These are phyloP conservation scores for Saprolegnia parasitica DNA, from an alignment of 352 stramenopile genomes.

Conservation along the genomic window DNA sequence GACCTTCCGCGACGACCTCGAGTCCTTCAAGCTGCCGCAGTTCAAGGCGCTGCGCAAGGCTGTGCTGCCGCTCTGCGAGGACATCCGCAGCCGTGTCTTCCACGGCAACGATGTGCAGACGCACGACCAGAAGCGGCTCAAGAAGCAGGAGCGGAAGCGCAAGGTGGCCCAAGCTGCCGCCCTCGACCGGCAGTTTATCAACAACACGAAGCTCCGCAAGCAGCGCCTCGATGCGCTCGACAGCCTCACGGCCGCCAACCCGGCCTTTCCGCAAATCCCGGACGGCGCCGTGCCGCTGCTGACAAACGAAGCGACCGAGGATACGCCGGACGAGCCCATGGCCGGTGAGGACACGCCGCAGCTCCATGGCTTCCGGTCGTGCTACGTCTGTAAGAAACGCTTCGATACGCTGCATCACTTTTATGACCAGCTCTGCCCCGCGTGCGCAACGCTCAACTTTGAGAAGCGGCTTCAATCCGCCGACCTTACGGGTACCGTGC, in stretches of 20 bases:
- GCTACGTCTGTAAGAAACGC: slow-evolving; percentile 92
- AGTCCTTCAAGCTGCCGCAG: slow-evolving; percentile 44
- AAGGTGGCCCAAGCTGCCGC: slow-evolving; percentile 58
- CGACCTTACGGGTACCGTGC: slow-evolving; percentile 40
- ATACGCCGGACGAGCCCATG: slow-evolving; percentile 30
- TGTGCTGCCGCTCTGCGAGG: slow-evolving; percentile 51
- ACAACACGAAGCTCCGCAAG: slow-evolving; percentile 70
- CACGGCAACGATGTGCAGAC: slow-evolving; percentile 45
- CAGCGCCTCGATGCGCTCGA: slow-evolving; percentile 52
- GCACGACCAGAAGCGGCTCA: slow-evolving; percentile 49
- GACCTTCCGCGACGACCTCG: slow-evolving; percentile 49
- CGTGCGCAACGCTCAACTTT: slow-evolving; percentile 91
- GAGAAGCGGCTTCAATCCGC: slow-evolving; percentile 88
- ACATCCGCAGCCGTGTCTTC: slow-evolving; percentile 61
- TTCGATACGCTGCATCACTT: slow-evolving; percentile 93
- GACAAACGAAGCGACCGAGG: slow-evolving; percentile 17
- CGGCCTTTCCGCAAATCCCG: slow-evolving; percentile 55
- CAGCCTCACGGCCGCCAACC: slow-evolving; percentile 51
- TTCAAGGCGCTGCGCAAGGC: slow-evolving; percentile 65
- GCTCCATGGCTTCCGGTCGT: slow-evolving; percentile 88
- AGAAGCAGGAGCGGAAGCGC: slow-evolving; percentile 64
- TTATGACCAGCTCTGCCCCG: slow-evolving; percentile 91
- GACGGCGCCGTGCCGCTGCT: slow-evolving; percentile 39
- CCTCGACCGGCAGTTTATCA: slow-evolving; percentile 71
- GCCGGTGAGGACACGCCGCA: slow-evolving; percentile 31